Percentiles rank a stretch among this genome's conserved stretches.
phyloP scores from a whole-genome alignment of 208 protist genomes.

The Crithidia expoeki region DNA sequence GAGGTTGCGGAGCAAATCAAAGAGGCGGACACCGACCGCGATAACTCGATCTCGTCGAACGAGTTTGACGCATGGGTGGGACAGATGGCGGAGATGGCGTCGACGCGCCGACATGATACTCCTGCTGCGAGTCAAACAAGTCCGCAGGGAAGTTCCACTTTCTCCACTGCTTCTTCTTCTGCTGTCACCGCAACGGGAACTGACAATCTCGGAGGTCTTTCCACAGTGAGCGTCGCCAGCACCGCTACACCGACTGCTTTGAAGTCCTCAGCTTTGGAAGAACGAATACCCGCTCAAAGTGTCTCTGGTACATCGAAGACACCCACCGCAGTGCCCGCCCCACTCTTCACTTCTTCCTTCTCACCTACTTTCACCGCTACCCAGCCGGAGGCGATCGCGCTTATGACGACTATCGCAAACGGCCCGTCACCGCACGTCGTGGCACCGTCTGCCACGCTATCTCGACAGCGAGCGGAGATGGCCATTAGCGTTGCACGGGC shows the following conservation, averaged over 20 bases:
- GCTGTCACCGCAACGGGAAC: background rate
- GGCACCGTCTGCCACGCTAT: constrained; percentile 2
- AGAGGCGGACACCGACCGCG: constrained; percentile 68
- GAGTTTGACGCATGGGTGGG: constrained; percentile 80
- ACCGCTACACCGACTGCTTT: background rate
- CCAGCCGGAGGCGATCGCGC: background rate
- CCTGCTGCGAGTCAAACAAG: background rate
- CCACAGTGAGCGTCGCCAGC: background rate
- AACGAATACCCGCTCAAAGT: too few relatives aligned
- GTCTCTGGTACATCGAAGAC: too few relatives aligned
- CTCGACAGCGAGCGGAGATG: constrained; percentile 12
- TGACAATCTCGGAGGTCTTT: too few relatives aligned
- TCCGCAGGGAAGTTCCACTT: background rate
- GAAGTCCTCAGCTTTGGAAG: too few relatives aligned
- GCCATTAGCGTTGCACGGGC: constrained; percentile 17
- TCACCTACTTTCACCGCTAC: background rate
- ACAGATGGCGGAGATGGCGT: constrained; percentile 24
- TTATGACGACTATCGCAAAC: background rate
- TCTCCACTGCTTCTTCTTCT: background rate
- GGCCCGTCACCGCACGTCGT: background rate
- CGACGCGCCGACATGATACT: constrained; percentile 28
- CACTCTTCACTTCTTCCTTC: background rate
- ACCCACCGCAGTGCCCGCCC: too few relatives aligned
- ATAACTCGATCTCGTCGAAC: constrained; percentile 72
- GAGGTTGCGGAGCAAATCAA: constrained; percentile 78